phyloP scores from a whole-genome alignment of 352 stramenopile species.

The Phytophthora multivora region DNA sequence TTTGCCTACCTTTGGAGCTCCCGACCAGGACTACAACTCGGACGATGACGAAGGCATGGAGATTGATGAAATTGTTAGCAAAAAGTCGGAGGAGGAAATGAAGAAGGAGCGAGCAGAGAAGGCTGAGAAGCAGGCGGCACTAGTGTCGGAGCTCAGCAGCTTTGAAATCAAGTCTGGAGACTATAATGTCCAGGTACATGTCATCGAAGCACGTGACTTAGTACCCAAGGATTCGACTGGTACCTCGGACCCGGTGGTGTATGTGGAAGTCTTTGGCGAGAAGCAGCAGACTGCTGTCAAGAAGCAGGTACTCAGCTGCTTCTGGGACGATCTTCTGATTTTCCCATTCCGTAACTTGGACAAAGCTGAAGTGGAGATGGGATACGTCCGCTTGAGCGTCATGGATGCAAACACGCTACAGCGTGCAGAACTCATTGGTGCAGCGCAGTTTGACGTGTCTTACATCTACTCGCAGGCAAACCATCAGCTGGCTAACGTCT shows the following conservation, averaged over 20 bases:
- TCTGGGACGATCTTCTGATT: conserved; percentile 87
- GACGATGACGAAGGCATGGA: conserved; percentile 67
- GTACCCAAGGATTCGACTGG: conserved; percentile 88
- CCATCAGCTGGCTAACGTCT: conserved; percentile 90
- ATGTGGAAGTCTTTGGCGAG: conserved; percentile 86
- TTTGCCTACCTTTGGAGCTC: conserved; percentile 56
- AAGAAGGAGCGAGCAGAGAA: conserved; percentile 75
- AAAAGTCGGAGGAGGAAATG: conserved; percentile 68
- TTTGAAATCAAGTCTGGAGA: conserved; percentile 89
- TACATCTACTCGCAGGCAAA: conserved; percentile 89
- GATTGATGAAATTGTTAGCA: conserved; percentile 57
- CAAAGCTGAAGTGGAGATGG: conserved; percentile 85
- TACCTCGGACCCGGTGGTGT: conserved; percentile 92
- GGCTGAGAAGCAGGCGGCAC: conserved; percentile 75
- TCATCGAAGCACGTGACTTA: conserved; percentile 90
- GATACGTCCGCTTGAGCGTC: conserved; percentile 77
- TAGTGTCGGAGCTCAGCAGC: conserved; percentile 75
- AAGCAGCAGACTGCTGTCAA: conserved; percentile 85
- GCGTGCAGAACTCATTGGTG: conserved; percentile 89
- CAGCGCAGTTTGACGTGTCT: conserved; percentile 85
- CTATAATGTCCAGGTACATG: conserved; percentile 89
- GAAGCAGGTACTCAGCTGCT: conserved; percentile 86
- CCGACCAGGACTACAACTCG: conserved; percentile 78
- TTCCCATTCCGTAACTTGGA: conserved; percentile 80
- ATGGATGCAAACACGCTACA: conserved; percentile 89